Evolutionary conservation across 345 rosid species (phyloP).

Genomic region (Boechera retrofracta): DNA sequence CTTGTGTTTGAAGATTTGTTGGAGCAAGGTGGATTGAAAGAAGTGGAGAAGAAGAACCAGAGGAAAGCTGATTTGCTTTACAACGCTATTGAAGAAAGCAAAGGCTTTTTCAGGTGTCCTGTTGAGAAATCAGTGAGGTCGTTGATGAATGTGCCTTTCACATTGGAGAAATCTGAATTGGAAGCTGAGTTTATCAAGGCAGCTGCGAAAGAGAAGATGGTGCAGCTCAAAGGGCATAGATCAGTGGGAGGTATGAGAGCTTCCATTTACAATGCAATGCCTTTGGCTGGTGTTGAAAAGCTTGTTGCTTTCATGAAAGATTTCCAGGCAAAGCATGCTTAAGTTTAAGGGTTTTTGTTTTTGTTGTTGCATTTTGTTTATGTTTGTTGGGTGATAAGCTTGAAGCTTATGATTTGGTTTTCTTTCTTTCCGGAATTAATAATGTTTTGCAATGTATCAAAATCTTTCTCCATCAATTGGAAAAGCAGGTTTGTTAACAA

Average conservation of each 20-base stretch:
- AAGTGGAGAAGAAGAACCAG: slow-evolving; percentile 87
- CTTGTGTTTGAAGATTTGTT: slow-evolving; percentile 88
- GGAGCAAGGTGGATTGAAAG: slow-evolving; percentile 83
- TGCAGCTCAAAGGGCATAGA: slow-evolving; percentile 95
- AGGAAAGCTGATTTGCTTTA: slow-evolving; percentile 77
- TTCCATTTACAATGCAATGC: too few species aligned
- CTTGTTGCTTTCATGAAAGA: slow-evolving; percentile 97
- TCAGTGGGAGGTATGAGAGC: slow-evolving; percentile 99
- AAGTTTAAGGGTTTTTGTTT: not conserved
- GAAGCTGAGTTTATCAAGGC: slow-evolving; percentile 92
- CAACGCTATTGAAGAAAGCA: slow-evolving; percentile 77
- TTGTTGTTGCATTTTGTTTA: slow-evolving; percentile 8
- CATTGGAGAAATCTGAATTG: slow-evolving; percentile 81
- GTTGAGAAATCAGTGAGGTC: slow-evolving; percentile 95
- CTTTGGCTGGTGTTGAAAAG: slow-evolving; percentile 88
- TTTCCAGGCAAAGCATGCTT: slow-evolving; percentile 90
- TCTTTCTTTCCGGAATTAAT: slow-evolving; percentile 10
- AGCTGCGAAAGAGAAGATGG: slow-evolving; percentile 93
- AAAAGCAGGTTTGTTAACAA: slow-evolving; percentile 15
- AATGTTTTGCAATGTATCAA: slow-evolving; percentile 32
- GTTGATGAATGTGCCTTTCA: slow-evolving; percentile 97
- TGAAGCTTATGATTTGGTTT: slow-evolving; percentile 27
- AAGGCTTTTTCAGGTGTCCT: slow-evolving; percentile 81
- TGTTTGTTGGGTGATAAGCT: slow-evolving; percentile 33
- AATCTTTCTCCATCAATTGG: slow-evolving; percentile 17